Conservation (phyloP, 2,329 filamentous ascomycete genomes). For the Pseudogymnoascus sp. region DNA sequence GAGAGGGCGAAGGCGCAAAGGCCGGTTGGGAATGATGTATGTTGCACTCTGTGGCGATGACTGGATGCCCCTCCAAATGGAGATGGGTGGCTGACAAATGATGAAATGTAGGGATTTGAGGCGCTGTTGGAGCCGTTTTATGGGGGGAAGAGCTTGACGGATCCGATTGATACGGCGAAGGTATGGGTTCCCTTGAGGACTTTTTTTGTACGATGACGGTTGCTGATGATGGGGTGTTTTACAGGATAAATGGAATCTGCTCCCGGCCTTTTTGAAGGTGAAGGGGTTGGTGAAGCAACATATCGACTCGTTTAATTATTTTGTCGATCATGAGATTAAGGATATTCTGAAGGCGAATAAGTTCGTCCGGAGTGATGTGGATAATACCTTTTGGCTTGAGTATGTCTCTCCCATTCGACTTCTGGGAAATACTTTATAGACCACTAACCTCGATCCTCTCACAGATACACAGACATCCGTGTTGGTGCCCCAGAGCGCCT, state of each 20-base stretch:
- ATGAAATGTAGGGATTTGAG: constrained; percentile 41
- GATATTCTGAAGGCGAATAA: constrained; percentile 92
- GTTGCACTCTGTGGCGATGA: neutral
- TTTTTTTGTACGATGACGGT: constrained; percentile 12
- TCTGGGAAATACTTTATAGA: neutral
- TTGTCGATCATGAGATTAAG: constrained; percentile 92
- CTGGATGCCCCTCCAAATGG: neutral
- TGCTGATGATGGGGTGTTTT: constrained; percentile 33
- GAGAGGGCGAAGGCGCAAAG: neutral
- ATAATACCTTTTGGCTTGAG: constrained; percentile 87
- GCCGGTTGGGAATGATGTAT: neutral
- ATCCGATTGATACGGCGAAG: constrained; percentile 59
- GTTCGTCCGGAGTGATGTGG: constrained; percentile 82
- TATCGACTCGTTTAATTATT: constrained; percentile 93
- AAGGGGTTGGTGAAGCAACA: constrained; percentile 90
- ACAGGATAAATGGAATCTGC: constrained; percentile 90
- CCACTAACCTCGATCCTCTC: constrained; percentile 10
- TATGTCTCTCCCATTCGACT: constrained; percentile 22
- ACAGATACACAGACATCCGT: constrained; percentile 72
- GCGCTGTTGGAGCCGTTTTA: constrained; percentile 63
- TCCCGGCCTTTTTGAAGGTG: constrained; percentile 96
- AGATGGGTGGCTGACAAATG: neutral
- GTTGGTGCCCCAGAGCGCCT: constrained; percentile 73
- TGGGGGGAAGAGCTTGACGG: constrained; percentile 57
- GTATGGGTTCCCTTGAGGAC: constrained; percentile 12